phyloP scores from a whole-genome alignment of 139 green algal species.

The Monoraphidium neglectum region DNA sequence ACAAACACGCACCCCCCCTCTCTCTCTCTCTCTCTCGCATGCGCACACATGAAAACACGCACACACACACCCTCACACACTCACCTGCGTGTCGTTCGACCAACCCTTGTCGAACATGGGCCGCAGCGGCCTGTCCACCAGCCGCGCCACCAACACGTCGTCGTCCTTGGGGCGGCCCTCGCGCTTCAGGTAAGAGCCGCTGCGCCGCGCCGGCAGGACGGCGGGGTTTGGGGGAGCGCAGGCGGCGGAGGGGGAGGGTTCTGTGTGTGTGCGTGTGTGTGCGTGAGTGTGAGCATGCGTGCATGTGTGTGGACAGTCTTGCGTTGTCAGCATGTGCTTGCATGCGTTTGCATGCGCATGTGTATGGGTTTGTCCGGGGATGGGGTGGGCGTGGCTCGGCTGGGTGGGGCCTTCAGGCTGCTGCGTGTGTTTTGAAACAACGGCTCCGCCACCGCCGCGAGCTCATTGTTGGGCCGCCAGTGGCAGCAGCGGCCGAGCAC shows the following conservation, averaged over 20 bases:
- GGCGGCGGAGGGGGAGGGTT: no score
- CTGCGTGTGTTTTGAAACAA: no score
- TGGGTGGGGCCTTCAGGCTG: no score
- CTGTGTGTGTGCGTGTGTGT: no score
- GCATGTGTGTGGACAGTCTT: background rate
- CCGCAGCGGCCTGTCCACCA: slow-evolving; percentile 94
- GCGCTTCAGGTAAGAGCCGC: slow-evolving; percentile 90
- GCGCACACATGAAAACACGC: no score
- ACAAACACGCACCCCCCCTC: no score
- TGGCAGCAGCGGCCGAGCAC: no score
- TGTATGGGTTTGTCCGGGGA: no score
- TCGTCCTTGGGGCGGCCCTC: slow-evolving; percentile 84
- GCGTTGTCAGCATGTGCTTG: background rate
- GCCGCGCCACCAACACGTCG: slow-evolving; percentile 84
- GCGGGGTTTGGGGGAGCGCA: background rate
- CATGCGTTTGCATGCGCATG: background rate
- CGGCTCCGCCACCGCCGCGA: no score
- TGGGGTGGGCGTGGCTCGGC: no score
- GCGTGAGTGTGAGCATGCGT: background rate
- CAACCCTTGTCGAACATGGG: slow-evolving; percentile 93
- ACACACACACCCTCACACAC: background rate
- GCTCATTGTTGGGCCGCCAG: no score
- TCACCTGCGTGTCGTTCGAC: slow-evolving; percentile 88
- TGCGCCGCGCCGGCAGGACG: slow-evolving; percentile 31
- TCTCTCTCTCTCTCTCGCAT: no score